Conservation (phyloP, 441 rosid genomes). For the Metrosideros polymorpha region DNA sequence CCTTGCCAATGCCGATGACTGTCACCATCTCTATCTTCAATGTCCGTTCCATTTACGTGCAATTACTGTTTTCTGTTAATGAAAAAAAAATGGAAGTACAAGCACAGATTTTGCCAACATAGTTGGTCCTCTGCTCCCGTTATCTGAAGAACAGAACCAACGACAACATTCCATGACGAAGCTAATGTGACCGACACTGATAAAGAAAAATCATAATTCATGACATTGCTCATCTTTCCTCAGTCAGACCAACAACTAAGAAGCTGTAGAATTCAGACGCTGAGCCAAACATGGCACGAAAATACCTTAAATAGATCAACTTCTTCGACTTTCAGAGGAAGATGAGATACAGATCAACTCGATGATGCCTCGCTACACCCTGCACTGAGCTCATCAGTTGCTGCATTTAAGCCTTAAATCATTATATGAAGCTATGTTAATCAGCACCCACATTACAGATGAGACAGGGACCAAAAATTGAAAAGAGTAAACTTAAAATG, state of each 20-base stretch:
- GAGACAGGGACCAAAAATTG: neutral
- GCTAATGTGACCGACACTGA: neutral
- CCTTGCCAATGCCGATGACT: neutral
- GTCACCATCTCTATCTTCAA: neutral
- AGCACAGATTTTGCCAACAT: neutral
- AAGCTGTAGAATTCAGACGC: neutral
- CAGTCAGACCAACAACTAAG: neutral
- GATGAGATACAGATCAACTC: neutral
- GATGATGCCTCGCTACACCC: neutral
- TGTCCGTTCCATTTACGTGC: neutral
- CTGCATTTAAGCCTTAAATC: neutral
- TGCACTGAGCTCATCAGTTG: neutral
- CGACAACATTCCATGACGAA: neutral
- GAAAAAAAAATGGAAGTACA: neutral
- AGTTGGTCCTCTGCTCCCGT: neutral
- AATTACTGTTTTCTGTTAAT: neutral
- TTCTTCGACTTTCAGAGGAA: neutral
- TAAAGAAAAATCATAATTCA: neutral
- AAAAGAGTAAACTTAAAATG: neutral
- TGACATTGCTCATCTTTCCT: neutral
- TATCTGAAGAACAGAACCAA: neutral
- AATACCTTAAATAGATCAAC: neutral
- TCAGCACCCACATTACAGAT: neutral
- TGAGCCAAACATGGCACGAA: neutral
- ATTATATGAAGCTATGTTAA: neutral